Conservation (phyloP, 2,329 filamentous ascomycete genomes). For the Penicillium brevicompactum region DNA sequence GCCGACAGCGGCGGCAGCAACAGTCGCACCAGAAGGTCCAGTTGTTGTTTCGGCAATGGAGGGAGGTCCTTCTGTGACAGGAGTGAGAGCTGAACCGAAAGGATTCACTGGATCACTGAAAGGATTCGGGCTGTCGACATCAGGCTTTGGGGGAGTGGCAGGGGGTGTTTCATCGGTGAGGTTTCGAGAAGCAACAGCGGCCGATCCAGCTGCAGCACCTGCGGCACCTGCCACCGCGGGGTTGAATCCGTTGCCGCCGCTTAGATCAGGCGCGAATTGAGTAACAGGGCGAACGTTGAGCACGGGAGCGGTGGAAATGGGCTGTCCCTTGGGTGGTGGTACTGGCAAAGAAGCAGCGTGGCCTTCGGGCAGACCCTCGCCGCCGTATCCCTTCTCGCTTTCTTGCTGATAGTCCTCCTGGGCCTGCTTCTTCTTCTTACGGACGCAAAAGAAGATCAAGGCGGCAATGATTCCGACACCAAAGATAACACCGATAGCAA, state of each 20-base stretch:
- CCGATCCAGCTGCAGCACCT: constrained; percentile 24
- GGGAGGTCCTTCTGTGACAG: constrained; percentile 13
- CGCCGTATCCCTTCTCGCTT: constrained; percentile 63
- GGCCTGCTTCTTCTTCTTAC: constrained; percentile 64
- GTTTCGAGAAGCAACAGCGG: constrained; percentile 32
- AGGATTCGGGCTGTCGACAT: constrained; percentile 45
- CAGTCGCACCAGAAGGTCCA: constrained; percentile 34
- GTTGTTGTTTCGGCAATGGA: constrained; percentile 23
- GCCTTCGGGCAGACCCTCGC: constrained; percentile 28
- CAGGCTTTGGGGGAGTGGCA: constrained; percentile 43
- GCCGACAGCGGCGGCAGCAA: constrained; percentile 39
- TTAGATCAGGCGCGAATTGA: constrained; percentile 74
- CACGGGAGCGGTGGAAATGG: constrained; percentile 65
- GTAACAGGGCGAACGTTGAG: constrained; percentile 83
- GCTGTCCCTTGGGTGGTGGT: constrained; percentile 39
- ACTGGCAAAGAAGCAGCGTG: constrained; percentile 36
- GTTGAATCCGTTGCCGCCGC: constrained; percentile 24
- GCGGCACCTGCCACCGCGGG: constrained; percentile 16
- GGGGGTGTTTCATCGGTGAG: constrained; percentile 36
- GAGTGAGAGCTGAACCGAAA: constrained; percentile 57
- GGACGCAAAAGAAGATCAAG: constrained; percentile 72
- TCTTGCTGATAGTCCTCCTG: constrained; percentile 53
- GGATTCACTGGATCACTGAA: constrained; percentile 66
- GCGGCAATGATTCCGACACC: constrained; percentile 67
- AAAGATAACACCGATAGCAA: constrained; percentile 79